Evolutionary conservation across 2,329 filamentous ascomycete species (phyloP), one percentile per base, ranked within the genome.

Genomic region (Hypoxylon sp.): DNA sequence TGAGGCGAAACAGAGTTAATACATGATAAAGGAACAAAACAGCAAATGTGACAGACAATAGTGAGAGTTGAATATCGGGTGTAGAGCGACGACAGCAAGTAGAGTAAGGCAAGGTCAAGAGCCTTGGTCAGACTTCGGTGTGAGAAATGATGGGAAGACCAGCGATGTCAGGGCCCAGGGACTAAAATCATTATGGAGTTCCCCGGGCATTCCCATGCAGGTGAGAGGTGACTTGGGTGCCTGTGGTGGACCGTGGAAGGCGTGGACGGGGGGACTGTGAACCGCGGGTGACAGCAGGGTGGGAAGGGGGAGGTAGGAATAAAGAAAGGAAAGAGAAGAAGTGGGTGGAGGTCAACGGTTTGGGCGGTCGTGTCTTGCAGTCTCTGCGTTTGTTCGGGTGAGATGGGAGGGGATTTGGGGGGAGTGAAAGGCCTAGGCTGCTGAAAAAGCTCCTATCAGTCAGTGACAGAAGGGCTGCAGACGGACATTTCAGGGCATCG

Each of bases 151-250:
- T 55, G 48, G 42, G 54, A 54, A 46, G 48, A 33, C 40, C 27
- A 53, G 50, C 60, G 58, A 63, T 63, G 54, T 61, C 45, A 61
- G 58, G 61, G 51, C 51, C 49, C 48, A 41, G 38, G 49, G 50
- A 26, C 48, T 48, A 52, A 29, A 57, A 50, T 10, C 45, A 43
- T 57, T 62, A 62, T 56, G 60, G 60, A 55, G 60, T n/a, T n/a
- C 52, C 59, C 59, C 55, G 45, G 59, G 52, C 38, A 35, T 50
- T 55, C 37, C 31, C 53, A 63, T 63, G 60, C 60, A 63, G 60
- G 57, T 63, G 57, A n/a, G 31, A 35, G n/a, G 31, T 35, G 31
- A 35, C 31, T 63, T 58, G 41, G n/a, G 50, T 37, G 29, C 38
- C n/a, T 37, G 33, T 18, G 9, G n/a, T 38, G 15, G 35, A 15